Evolutionary conservation across 2,329 filamentous ascomycete species (phyloP).

Genomic region (Ophiostoma perfectum): DNA sequence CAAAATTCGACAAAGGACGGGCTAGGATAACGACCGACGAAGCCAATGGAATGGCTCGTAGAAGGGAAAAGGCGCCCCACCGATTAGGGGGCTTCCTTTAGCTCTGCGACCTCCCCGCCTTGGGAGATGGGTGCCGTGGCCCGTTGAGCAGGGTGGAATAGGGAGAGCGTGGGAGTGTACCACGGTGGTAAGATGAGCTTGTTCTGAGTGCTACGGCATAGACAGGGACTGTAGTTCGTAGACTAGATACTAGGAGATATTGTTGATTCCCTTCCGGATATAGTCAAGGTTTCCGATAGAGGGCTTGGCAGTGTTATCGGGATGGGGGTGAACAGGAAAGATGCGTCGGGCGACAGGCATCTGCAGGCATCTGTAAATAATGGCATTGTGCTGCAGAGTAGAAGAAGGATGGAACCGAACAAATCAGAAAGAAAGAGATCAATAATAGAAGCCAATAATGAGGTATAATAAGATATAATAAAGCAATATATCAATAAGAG

Average conservation of each 20-base stretch:
- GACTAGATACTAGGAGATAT: background rate
- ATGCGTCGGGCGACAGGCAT: too few species aligned
- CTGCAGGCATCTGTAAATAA: background rate
- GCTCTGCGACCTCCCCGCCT: slow-evolving; percentile 1
- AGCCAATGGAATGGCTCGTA: background rate
- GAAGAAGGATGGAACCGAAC: too few species aligned
- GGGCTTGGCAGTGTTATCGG: slow-evolving; percentile 8
- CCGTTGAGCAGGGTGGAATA: background rate
- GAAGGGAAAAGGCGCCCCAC: background rate
- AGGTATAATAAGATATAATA: background rate
- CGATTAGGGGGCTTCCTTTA: background rate
- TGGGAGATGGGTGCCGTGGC: background rate
- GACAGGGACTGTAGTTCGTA: too few species aligned
- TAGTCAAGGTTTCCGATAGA: slow-evolving; percentile 1
- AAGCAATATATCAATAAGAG: background rate
- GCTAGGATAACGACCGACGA: background rate
- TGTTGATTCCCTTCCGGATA: slow-evolving; percentile 6
- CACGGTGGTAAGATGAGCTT: slow-evolving; percentile 7
- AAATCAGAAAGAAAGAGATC: background rate
- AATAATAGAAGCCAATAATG: background rate
- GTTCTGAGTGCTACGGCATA: background rate
- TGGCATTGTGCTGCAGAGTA: too few species aligned
- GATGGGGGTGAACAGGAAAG: background rate
- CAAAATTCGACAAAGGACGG: background rate
- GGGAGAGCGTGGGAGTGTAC: background rate